Evolutionary conservation across 169 alveolate genomes (phyloP).

Genomic region (Neospora caninum): DNA sequence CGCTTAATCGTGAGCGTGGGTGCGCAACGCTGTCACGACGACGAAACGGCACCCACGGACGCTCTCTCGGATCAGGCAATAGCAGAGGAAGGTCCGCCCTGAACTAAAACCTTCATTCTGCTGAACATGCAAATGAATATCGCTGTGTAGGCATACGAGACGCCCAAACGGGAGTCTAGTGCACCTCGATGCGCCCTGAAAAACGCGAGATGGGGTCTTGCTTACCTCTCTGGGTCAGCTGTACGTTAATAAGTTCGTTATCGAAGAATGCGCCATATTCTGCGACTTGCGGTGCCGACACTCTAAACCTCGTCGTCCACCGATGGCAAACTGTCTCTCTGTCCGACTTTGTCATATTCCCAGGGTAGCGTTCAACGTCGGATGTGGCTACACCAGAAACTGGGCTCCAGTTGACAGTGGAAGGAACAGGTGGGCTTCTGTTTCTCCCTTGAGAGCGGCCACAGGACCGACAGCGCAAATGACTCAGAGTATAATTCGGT

Average conservation of each 20-base stretch:
- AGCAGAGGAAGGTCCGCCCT: no score
- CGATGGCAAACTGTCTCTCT: not conserved
- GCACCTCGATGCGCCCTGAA: not conserved
- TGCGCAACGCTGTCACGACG: no score
- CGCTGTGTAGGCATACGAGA: no score
- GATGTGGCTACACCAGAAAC: not conserved
- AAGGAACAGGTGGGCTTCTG: not conserved
- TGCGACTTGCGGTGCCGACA: not conserved
- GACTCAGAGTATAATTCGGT: not conserved
- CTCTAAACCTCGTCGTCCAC: not conserved
- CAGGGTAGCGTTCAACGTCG: not conserved
- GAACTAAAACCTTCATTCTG: no score
- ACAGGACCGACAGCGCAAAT: not conserved
- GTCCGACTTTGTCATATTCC: not conserved
- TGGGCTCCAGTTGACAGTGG: not conserved
- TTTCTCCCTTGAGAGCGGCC: not conserved
- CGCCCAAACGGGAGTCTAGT: no score
- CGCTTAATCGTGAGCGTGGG: no score
- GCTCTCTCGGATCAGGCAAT: no score
- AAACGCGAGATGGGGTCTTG: not conserved
- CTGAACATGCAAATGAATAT: no score
- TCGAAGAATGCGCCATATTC: not conserved
- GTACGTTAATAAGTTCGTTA: not conserved
- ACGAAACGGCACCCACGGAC: no score
- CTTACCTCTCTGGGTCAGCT: not conserved